These are phyloP conservation scores for Ophiostoma triangulosporum DNA, from an alignment of 2,329 filamentous ascomycete species.

Conservation along the genomic window DNA sequence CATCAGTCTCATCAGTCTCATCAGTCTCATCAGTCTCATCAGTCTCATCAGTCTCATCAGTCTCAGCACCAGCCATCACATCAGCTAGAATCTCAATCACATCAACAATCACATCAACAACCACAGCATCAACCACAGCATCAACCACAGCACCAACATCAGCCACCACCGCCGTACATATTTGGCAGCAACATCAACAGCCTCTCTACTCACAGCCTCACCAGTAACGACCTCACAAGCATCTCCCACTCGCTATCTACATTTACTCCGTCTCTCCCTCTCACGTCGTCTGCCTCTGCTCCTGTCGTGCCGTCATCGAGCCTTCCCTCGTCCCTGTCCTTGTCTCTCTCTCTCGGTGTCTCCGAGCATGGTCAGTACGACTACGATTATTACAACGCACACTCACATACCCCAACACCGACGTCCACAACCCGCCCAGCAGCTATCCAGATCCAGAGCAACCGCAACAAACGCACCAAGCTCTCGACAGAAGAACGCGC, in stretches of 20 bases:
- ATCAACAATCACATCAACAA: neutral
- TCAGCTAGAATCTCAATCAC: neutral
- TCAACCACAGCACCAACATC: neutral
- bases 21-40: neutral
- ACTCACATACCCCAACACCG: neutral
- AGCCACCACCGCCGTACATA: neutral
- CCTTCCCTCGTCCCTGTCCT: neutral
- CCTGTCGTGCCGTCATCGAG: neutral
- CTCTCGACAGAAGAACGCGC: conserved; percentile 16
- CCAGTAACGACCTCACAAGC: neutral
- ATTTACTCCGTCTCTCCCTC: neutral
- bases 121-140: neutral
- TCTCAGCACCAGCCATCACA: neutral
- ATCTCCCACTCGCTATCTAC: neutral
- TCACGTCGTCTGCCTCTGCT: neutral
- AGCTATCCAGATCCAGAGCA: neutral
- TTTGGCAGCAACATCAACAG: neutral
- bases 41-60: neutral
- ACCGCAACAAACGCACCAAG: conserved; percentile 12
- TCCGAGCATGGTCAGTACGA: neutral
- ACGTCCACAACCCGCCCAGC: neutral
- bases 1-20: neutral
- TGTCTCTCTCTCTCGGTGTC: neutral
- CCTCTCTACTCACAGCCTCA: neutral
- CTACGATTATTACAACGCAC: neutral